These are phyloP conservation scores for Pyrenochaeta sp. DNA, from an alignment of 2,329 filamentous ascomycete genomes.

Conservation along the genomic window DNA sequence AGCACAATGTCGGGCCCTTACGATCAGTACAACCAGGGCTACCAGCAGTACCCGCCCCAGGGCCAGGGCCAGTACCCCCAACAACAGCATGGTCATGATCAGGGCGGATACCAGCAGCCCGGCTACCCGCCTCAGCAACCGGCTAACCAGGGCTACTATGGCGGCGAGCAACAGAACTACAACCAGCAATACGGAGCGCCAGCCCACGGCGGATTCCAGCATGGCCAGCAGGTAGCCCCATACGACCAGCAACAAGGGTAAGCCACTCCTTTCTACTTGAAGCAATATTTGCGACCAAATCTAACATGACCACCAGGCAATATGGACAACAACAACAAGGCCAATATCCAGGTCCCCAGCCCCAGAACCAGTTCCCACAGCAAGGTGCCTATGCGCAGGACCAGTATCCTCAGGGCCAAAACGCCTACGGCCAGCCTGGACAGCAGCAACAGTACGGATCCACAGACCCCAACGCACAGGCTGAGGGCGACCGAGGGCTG, in stretches of 20 bases:
- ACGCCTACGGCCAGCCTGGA: conserved; percentile 46
- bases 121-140: conserved; percentile 43
- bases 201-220: conserved; percentile 59
- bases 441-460: conserved; percentile 51
- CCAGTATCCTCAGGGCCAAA: conserved; percentile 47
- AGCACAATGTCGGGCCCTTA: conserved; percentile 62
- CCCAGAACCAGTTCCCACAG: conserved; percentile 51
- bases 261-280: conserved; percentile 6
- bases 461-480: conserved; percentile 56
- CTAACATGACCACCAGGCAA: conserved; percentile 26
- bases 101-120: conserved; percentile 40
- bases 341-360: conserved; percentile 43
- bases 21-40: conserved; percentile 53
- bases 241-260: conserved; percentile 50
- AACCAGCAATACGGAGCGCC: conserved; percentile 57
- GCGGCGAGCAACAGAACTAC: conserved; percentile 44
- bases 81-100: conserved; percentile 42
- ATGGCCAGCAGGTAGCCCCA: conserved; percentile 49
- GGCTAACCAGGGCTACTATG: conserved; percentile 39
- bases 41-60: conserved; percentile 49
- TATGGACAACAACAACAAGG: conserved; percentile 42
- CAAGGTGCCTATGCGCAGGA: conserved; percentile 51
- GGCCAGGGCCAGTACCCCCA: conserved; percentile 39
- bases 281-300: conserved; percentile 4
- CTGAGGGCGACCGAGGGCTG: conserved; percentile 65